phyloP scores from a whole-genome alignment of 2,329 filamentous ascomycete genomes.

The Paecilomyces fulvus region DNA sequence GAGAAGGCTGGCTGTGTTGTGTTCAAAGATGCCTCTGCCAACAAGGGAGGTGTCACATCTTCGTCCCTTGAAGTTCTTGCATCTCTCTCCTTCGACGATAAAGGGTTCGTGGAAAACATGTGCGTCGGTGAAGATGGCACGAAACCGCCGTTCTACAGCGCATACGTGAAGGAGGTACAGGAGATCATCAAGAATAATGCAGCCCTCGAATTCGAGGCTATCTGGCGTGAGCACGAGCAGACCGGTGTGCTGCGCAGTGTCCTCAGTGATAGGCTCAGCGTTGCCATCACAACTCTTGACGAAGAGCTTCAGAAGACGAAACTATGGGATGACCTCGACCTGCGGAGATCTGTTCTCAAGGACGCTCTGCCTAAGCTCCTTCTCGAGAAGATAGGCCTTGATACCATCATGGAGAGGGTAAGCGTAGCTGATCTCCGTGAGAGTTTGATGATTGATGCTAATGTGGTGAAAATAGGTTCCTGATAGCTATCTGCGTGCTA shows the following conservation, averaged over 20 bases:
- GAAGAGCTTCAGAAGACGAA: constrained; percentile 92
- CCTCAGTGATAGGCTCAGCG: constrained; percentile 82
- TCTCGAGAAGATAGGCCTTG: constrained; percentile 80
- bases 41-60: constrained; percentile 97
- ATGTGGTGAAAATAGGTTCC: constrained; percentile 53
- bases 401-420: constrained; percentile 74
- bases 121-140: constrained; percentile 70
- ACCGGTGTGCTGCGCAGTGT: constrained; percentile 73
- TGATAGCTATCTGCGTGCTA: constrained; percentile 82
- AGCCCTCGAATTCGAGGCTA: constrained; percentile 89
- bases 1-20: constrained; percentile 92
- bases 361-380: constrained; percentile 82
- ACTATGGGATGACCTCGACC: constrained; percentile 74
- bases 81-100: constrained; percentile 86
- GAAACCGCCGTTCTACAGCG: constrained; percentile 81
- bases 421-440: constrained; percentile 19
- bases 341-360: constrained; percentile 67
- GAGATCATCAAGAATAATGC: constrained; percentile 86
- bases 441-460: neutral
- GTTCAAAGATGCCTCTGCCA: constrained; percentile 96
- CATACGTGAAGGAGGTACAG: constrained; percentile 88
- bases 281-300: constrained; percentile 91
- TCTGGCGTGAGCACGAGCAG: constrained; percentile 87
- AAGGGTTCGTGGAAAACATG: constrained; percentile 86
- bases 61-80: constrained; percentile 95